These are phyloP conservation scores for Asterophora lycoperdoides DNA, from an alignment of 768 basidiomycete species.

Conservation along the genomic window DNA sequence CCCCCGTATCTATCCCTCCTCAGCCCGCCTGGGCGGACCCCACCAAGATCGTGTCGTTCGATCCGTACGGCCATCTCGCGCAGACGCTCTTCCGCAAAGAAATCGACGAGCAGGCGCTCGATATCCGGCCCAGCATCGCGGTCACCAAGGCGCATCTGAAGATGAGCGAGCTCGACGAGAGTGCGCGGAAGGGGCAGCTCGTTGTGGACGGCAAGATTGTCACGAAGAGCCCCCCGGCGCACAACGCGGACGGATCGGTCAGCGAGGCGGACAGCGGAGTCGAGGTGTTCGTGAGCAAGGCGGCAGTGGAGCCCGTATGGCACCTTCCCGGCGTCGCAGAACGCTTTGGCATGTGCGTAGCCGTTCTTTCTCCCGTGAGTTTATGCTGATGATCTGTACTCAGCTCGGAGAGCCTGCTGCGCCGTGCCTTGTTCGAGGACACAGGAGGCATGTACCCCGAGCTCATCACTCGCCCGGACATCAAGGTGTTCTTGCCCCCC, in stretches of 20 bases:
- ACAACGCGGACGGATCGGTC: slow-evolving; percentile 57
- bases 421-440: slow-evolving; percentile 93
- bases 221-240: slow-evolving; percentile 57
- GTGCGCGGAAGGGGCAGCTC: slow-evolving; percentile 67
- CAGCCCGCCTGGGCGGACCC: slow-evolving; percentile 76
- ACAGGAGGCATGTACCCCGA: slow-evolving; percentile 97
- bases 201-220: slow-evolving; percentile 81
- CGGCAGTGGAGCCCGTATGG: slow-evolving; percentile 97
- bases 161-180: slow-evolving; percentile 87
- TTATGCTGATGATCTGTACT: background rate
- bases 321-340: slow-evolving; percentile 90
- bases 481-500: slow-evolving; percentile 94
- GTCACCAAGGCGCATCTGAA: slow-evolving; percentile 94
- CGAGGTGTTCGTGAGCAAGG: slow-evolving; percentile 86
- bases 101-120: slow-evolving; percentile 62
- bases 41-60: slow-evolving; percentile 83
- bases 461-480: slow-evolving; percentile 89
- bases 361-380: background rate
- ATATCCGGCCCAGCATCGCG: slow-evolving; percentile 89
- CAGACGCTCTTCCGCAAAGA: slow-evolving; percentile 65
- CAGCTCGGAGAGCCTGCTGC: slow-evolving; percentile 78
- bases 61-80: slow-evolving; percentile 90
- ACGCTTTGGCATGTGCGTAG: slow-evolving; percentile 82
- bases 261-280: slow-evolving; percentile 67
- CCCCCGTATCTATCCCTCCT: slow-evolving; percentile 74